Evolutionary conservation across 2,329 filamentous ascomycete species (phyloP).

Genomic region (Didymella sp.): DNA sequence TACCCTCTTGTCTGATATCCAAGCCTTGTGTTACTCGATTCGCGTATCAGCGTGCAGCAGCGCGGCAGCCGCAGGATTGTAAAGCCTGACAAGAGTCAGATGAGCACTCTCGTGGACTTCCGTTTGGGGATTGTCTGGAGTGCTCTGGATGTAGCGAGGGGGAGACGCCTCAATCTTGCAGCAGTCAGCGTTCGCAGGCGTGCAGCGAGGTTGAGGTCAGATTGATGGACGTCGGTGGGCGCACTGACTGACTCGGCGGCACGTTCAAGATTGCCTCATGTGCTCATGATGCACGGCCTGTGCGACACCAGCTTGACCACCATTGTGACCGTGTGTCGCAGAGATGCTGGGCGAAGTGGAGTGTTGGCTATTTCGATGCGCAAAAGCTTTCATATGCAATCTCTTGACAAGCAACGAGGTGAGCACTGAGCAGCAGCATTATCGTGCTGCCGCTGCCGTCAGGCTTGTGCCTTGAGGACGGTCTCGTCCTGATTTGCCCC

Average conservation of each 20-base stretch:
- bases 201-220: conserved; percentile 13
- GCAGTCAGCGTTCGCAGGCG: conserved; percentile 11
- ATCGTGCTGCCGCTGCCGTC: conserved; percentile 32
- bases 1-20: conserved; percentile 29
- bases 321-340: conserved; percentile 14
- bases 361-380: conserved; percentile 4
- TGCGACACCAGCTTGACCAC: conserved; percentile 19
- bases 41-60: conserved; percentile 26
- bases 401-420: conserved; percentile 14
- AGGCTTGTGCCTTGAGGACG: conserved; percentile 25
- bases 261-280: conserved; percentile 28
- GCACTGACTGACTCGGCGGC: conserved; percentile 27
- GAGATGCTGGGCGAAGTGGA: conserved; percentile 16
- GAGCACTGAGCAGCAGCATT: conserved; percentile 18
- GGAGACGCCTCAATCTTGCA: conserved; percentile 14
- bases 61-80: conserved; percentile 33
- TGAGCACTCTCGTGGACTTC: conserved; percentile 19
- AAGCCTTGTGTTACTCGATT: conserved; percentile 28
- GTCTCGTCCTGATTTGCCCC: conserved; percentile 38
- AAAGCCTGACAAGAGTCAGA: conserved; percentile 21
- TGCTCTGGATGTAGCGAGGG: conserved; percentile 12
- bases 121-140: conserved; percentile 8
- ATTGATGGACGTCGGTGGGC: conserved; percentile 21
- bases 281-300: conserved; percentile 25
- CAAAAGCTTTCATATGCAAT: conserved; percentile 16